Conservation (phyloP, 345 rosid species). For the Fremontodendron californicum region DNA sequence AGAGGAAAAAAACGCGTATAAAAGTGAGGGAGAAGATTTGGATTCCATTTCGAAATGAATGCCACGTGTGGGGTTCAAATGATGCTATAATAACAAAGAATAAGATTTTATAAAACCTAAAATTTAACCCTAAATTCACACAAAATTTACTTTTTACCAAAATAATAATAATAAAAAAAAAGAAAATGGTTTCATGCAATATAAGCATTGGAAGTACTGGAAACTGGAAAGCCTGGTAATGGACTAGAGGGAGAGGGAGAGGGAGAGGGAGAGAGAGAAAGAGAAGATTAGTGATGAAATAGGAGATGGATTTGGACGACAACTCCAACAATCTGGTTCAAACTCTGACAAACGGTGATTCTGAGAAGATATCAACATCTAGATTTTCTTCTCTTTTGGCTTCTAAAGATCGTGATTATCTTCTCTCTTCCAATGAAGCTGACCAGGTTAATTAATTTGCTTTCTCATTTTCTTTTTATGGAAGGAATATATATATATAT, state of each 20-base stretch:
- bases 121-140: background rate
- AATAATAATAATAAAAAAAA: constrained; percentile 20
- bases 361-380: constrained; percentile 5
- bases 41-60: too few relatives aligned
- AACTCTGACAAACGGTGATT: constrained; percentile 15
- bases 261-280: background rate
- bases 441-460: background rate
- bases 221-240: background rate
- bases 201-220: constrained; percentile 1
- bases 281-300: background rate
- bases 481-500: background rate
- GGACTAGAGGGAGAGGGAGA: background rate
- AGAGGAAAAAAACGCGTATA: too few relatives aligned
- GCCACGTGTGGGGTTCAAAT: too few relatives aligned
- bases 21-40: too few relatives aligned
- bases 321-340: background rate
- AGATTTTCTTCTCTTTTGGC: constrained; percentile 42
- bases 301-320: constrained; percentile 18
- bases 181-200: constrained; percentile 22
- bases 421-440: constrained; percentile 30
- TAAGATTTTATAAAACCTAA: too few relatives aligned
- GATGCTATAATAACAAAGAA: too few relatives aligned
- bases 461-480: background rate
- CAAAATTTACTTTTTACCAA: too few relatives aligned
- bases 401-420: constrained; percentile 51